A percentile compares a stretch with the other conserved stretches of the same genome.
Conservation (phyloP, 352 stramenopile genomes). For the Pythium insidiosum region DNA sequence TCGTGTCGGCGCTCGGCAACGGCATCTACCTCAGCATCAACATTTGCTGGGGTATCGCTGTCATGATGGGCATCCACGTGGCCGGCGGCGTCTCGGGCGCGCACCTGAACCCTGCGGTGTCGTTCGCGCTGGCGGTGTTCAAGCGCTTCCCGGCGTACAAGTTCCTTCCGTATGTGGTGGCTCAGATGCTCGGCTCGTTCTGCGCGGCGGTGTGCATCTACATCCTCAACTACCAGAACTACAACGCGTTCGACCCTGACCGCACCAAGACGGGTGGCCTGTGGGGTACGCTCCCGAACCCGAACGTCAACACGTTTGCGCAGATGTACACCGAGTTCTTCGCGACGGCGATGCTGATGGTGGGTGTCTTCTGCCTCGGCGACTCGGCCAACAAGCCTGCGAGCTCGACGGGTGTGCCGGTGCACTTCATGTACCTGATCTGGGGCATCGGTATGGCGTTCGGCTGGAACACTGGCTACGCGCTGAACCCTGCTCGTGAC, state of each 20-base stretch:
- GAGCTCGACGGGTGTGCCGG: constrained; percentile 27
- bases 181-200: constrained; percentile 49
- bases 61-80: constrained; percentile 60
- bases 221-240: constrained; percentile 42
- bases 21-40: constrained; percentile 62
- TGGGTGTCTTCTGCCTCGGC: constrained; percentile 43
- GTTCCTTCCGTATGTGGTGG: constrained; percentile 40
- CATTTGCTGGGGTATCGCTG: constrained; percentile 57
- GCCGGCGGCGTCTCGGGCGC: constrained; percentile 41
- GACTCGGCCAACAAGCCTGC: constrained; percentile 47
- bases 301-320: constrained; percentile 41
- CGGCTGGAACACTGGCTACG: constrained; percentile 63
- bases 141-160: constrained; percentile 42
- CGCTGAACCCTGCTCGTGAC: constrained; percentile 53
- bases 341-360: constrained; percentile 40
- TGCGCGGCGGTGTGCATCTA: constrained; percentile 34
- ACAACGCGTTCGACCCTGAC: constrained; percentile 37
- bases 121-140: constrained; percentile 40
- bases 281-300: constrained; percentile 48
- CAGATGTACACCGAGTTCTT: constrained; percentile 56
- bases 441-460: constrained; percentile 64
- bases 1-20: constrained; percentile 33
- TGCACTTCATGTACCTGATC: constrained; percentile 38
- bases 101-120: constrained; percentile 62
- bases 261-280: constrained; percentile 31